Evolutionary conservation across 1,284 basidiomycete genomes (phyloP).

Genomic region (Xerocomus minutiporus): DNA sequence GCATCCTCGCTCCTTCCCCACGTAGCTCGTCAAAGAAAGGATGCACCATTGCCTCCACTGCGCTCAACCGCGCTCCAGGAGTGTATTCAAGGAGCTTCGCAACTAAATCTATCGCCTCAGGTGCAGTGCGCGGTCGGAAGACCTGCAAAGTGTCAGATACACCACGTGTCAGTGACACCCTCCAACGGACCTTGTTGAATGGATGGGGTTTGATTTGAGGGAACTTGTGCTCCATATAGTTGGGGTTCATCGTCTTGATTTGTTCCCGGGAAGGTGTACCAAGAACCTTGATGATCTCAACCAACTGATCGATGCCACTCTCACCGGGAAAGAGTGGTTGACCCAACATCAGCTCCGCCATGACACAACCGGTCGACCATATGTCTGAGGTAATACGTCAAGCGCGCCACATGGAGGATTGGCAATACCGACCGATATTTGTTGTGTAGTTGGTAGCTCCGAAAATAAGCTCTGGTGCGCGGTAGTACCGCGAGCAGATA

Average conservation of each 20-base stretch:
- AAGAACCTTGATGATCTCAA: constrained; percentile 99
- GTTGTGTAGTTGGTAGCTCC: constrained; percentile 99
- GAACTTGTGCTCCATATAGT: constrained; percentile 99
- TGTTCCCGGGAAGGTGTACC: constrained; percentile 98
- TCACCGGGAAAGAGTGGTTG: constrained; percentile 99
- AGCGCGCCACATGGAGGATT: background rate
- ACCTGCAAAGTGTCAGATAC: constrained; percentile 54
- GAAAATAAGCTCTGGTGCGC: constrained; percentile 98
- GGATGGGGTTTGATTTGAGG: constrained; percentile 98
- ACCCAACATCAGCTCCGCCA: constrained; percentile 99
- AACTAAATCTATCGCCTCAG: constrained; percentile 95
- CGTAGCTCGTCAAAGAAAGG: constrained; percentile 98
- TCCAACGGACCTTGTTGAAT: constrained; percentile 71
- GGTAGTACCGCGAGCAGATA: constrained; percentile 99
- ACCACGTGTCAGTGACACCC: background rate
- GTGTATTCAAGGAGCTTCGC: constrained; percentile 96
- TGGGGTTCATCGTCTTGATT: constrained; percentile 99
- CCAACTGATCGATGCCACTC: constrained; percentile 99
- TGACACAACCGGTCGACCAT: constrained; percentile 99
- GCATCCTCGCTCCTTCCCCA: constrained; percentile 86
- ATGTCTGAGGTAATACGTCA: constrained; percentile 57
- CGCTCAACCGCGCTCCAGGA: constrained; percentile 85
- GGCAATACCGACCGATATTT: constrained; percentile 78
- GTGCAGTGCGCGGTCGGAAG: constrained; percentile 94
- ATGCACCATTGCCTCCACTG: constrained; percentile 92